Percentiles rank a stretch among this genome's conserved stretches.
These are phyloP conservation scores for Populus alba DNA, from an alignment of 345 rosid genomes.

Conservation along the genomic window DNA sequence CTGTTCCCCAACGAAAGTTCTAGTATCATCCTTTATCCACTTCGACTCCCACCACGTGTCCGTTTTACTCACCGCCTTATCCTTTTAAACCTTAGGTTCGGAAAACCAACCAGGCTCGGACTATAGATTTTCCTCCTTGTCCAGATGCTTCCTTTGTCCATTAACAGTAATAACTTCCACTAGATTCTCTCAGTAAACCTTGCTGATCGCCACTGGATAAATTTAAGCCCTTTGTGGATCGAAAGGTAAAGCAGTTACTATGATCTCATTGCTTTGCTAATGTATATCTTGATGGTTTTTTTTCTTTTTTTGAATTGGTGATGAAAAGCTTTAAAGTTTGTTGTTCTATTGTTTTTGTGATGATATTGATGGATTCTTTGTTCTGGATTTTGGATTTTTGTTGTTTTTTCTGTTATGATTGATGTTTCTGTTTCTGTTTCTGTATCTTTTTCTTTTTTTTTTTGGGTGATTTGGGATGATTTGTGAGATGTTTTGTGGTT, in stretches of 20 bases:
- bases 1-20: background rate
- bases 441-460: background rate
- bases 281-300: background rate
- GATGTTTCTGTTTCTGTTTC: background rate
- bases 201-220: background rate
- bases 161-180: background rate
- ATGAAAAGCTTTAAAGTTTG: background rate
- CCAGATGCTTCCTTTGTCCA: background rate
- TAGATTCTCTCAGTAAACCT: background rate
- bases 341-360: background rate
- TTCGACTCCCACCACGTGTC: background rate
- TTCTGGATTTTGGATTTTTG: background rate
- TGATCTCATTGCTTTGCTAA: background rate
- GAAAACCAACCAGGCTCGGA: background rate
- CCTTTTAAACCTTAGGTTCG: background rate
- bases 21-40: background rate
- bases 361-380: background rate
- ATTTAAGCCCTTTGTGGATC: background rate
- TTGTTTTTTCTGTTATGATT: background rate
- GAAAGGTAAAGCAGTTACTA: background rate
- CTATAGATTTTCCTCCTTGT: background rate
- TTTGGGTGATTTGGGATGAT: background rate
- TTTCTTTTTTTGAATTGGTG: background rate
- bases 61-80: background rate
- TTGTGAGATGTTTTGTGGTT: background rate